Conservation (phyloP, 2,329 filamentous ascomycete species). For the Monosporascus sp. region DNA sequence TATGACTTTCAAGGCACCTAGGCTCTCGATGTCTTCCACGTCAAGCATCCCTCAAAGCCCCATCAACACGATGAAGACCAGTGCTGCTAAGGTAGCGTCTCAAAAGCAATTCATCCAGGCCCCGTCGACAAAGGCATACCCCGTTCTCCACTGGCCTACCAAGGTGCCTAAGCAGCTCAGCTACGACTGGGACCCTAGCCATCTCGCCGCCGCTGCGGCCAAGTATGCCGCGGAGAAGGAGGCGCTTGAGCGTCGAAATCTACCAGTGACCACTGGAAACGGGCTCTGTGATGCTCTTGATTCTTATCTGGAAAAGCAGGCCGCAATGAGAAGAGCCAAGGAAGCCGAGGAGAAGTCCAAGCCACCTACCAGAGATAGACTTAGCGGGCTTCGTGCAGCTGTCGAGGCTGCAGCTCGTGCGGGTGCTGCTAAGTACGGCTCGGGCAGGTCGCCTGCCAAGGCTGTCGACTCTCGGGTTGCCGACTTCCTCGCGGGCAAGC, state of each 20-base stretch:
- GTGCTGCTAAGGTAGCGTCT: too few species aligned
- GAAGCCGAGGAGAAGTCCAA: neutral
- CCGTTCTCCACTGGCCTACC: conserved; percentile 1
- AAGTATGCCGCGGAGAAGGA: conserved; percentile 1
- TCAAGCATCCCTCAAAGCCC: neutral
- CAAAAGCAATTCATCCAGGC: neutral
- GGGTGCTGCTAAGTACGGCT: conserved; percentile 1
- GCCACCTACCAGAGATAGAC: neutral
- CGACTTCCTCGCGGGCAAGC: conserved; percentile 1
- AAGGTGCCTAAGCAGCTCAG: neutral
- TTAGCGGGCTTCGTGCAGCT: conserved; percentile 1
- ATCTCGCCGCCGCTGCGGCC: neutral
- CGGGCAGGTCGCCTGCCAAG: neutral
- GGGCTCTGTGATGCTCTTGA: neutral
- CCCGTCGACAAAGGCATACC: neutral
- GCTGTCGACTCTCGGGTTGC: neutral
- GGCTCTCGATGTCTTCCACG: neutral
- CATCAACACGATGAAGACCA: too few species aligned
- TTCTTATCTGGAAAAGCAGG: neutral
- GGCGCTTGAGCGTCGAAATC: neutral
- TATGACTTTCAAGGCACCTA: too few species aligned
- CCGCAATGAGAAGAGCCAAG: neutral
- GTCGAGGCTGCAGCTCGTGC: conserved; percentile 3
- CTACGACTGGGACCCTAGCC: neutral
- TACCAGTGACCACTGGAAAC: neutral